Conservation (phyloP, 306 rosid genomes). For the Prunus campanulata region DNA sequence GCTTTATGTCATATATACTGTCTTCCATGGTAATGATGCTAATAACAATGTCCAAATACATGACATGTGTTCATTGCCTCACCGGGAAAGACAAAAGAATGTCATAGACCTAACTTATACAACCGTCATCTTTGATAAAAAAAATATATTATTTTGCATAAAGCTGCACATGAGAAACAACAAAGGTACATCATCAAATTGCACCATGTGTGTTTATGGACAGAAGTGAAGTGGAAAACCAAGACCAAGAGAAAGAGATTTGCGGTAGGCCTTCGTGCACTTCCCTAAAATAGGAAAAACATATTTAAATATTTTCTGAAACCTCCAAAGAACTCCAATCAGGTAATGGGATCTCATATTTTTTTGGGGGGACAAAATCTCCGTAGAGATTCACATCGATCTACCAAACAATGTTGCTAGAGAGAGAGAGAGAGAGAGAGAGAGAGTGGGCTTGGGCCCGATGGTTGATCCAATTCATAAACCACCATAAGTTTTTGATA, state of each 20-base stretch:
- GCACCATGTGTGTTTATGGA: slow-evolving; percentile 18
- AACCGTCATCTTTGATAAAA: background rate
- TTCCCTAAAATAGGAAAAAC: slow-evolving; percentile 32
- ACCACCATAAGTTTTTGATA: too few species aligned
- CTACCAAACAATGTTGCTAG: too few species aligned
- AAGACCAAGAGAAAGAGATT: background rate
- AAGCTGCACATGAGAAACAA: slow-evolving; percentile 18
- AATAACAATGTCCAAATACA: too few species aligned
- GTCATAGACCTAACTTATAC: background rate
- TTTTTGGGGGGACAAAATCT: too few species aligned
- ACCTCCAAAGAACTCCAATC: background rate
- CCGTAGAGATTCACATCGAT: too few species aligned
- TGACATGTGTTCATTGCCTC: too few species aligned
- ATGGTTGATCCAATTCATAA: too few species aligned
- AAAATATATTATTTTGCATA: background rate
- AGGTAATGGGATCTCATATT: background rate
- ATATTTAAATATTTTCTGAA: background rate
- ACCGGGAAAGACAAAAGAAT: background rate
- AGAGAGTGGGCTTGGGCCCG: too few species aligned
- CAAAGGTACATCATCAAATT: slow-evolving; percentile 41
- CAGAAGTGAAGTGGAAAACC: slow-evolving; percentile 23
- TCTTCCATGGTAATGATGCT: too few species aligned
- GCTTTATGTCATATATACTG: too few species aligned
- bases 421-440: too few species aligned
- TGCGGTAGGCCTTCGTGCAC: slow-evolving; percentile 12